These are phyloP conservation scores for Artemisia tridentata DNA, from an alignment of 129 eudicot genomes.

Conservation along the genomic window DNA sequence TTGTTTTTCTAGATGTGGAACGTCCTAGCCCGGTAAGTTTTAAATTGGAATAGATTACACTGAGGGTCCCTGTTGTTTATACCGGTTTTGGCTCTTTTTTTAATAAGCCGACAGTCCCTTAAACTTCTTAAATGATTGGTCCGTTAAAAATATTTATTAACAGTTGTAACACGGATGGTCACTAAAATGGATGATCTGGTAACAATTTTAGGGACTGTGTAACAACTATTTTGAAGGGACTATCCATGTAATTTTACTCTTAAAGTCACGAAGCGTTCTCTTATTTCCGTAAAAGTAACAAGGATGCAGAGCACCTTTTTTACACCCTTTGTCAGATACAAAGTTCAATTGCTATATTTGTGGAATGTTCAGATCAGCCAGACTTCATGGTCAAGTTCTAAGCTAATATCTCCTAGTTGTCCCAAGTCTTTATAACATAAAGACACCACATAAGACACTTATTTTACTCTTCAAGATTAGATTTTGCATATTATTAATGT, in stretches of 20 bases:
- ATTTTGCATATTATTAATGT: neutral
- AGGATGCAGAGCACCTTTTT: neutral
- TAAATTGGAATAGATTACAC: neutral
- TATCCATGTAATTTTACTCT: too few relatives aligned
- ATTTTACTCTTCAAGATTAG: neutral
- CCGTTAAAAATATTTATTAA: too few relatives aligned
- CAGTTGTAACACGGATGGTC: too few relatives aligned
- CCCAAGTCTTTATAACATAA: neutral
- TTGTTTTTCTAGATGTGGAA: constrained; percentile 52
- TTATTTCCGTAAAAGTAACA: neutral
- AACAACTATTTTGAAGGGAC: too few relatives aligned
- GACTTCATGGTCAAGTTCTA: neutral
- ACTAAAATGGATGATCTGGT: too few relatives aligned
- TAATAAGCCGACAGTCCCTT: too few relatives aligned
- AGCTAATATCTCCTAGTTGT: neutral
- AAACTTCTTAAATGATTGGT: too few relatives aligned
- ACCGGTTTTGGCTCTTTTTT: too few relatives aligned
- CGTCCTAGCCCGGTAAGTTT: constrained; percentile 51
- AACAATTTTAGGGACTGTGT: too few relatives aligned
- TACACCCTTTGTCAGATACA: neutral
- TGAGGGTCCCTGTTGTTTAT: too few relatives aligned
- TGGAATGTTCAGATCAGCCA: neutral
- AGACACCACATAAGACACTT: neutral
- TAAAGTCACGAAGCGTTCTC: neutral
- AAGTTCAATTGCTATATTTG: neutral